Evolutionary conservation across 2,329 filamentous ascomycete genomes (phyloP).

Genomic region (Fusarium multiceps): DNA sequence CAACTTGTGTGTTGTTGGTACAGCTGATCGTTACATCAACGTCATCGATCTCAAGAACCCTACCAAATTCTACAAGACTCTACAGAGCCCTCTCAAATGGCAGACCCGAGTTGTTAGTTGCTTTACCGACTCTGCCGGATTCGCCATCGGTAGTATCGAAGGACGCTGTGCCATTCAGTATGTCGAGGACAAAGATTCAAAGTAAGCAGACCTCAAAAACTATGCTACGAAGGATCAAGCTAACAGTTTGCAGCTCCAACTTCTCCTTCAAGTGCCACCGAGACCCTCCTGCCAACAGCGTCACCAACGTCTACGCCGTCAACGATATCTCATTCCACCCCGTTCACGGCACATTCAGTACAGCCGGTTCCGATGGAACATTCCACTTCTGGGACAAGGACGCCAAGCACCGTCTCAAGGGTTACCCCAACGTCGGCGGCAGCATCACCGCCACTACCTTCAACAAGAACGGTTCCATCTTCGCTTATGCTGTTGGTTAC

Average conservation of each 20-base stretch:
- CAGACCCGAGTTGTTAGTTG: conserved; percentile 96
- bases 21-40: conserved; percentile 95
- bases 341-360: conserved; percentile 96
- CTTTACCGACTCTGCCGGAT: conserved; percentile 91
- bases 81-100: conserved; percentile 97
- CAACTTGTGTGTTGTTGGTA: conserved; percentile 89
- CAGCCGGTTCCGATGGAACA: conserved; percentile 92
- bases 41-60: conserved; percentile 92
- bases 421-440: conserved; percentile 85
- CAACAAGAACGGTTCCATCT: conserved; percentile 84
- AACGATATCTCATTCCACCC: conserved; percentile 99
- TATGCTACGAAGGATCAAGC: background rate
- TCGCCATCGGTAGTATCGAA: conserved; percentile 95
- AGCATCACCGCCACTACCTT: conserved; percentile 94
- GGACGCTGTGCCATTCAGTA: conserved; percentile 98
- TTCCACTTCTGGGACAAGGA: conserved; percentile 98
- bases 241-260: conserved; percentile 72
- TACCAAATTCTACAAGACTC: conserved; percentile 91
- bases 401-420: conserved; percentile 88
- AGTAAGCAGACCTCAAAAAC: conserved; percentile 64
- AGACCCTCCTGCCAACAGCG: conserved; percentile 77
- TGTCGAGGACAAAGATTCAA: conserved; percentile 92
- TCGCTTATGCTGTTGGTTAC: conserved; percentile 91
- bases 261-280: conserved; percentile 99
- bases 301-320: conserved; percentile 91